phyloP scores from a whole-genome alignment of 345 rosid species.

The Laguncularia racemosa region DNA sequence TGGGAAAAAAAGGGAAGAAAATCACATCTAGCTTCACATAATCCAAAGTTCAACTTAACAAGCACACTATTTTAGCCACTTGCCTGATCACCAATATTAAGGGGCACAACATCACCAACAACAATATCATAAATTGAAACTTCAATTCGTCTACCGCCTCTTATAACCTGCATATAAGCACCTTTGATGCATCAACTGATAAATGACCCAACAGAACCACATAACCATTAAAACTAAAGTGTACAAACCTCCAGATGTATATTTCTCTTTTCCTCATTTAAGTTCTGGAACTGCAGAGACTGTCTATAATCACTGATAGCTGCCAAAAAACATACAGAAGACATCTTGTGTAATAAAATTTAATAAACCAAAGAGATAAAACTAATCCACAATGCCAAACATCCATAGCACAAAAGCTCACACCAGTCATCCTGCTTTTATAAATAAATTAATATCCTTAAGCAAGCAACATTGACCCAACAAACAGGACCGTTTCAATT shows the following conservation, averaged over 20 bases:
- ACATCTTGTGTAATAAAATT: neutral
- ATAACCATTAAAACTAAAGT: neutral
- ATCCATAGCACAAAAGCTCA: too few relatives aligned
- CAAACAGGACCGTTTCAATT: too few relatives aligned
- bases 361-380: neutral
- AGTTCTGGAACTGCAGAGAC: conserved; percentile 95
- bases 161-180: conserved; percentile 46
- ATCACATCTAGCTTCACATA: conserved; percentile 4
- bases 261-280: conserved; percentile 91
- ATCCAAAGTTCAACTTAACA: neutral
- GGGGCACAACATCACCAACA: conserved; percentile 94
- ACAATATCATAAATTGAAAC: conserved; percentile 89
- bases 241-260: conserved; percentile 73
- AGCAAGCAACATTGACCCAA: too few relatives aligned
- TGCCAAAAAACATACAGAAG: conserved; percentile 18
- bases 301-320: conserved; percentile 96
- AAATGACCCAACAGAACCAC: neutral
- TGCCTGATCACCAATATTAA: conserved; percentile 96
- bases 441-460: too few relatives aligned
- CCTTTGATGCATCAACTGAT: conserved; percentile 5
- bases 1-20: conserved; percentile 1
- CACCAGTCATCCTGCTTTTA: too few relatives aligned
- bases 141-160: conserved; percentile 77
- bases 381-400: neutral
- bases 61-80: conserved; percentile 11